Conservation (phyloP, 768 basidiomycete genomes). For the Tulasnella sp. region DNA sequence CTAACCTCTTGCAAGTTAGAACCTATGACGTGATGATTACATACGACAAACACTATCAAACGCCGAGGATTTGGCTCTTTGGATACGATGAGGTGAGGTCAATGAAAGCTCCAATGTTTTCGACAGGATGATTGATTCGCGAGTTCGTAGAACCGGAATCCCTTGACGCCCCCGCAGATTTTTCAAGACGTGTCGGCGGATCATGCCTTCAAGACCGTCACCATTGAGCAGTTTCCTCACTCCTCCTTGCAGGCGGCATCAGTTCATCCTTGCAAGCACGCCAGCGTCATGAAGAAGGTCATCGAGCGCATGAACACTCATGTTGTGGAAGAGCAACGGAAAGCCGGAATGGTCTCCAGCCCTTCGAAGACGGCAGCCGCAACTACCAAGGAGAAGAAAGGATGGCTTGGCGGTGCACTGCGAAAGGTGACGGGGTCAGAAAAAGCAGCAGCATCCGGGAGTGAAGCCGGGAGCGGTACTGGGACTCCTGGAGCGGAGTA, state of each 20-base stretch:
- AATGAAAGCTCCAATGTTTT: background rate
- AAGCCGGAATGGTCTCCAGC: slow-evolving; percentile 27
- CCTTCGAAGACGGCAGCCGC: slow-evolving; percentile 4
- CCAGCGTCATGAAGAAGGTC: slow-evolving; percentile 99
- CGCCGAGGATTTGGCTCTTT: slow-evolving; percentile 92
- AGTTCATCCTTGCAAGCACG: slow-evolving; percentile 97
- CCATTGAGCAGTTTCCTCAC: slow-evolving; percentile 97
- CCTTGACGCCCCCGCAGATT: slow-evolving; percentile 79
- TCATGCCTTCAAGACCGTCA: slow-evolving; percentile 97
- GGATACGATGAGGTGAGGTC: slow-evolving; percentile 84
- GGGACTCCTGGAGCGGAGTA: slow-evolving; percentile 31
- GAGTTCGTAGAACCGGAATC: slow-evolving; percentile 60
- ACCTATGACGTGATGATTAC: slow-evolving; percentile 99
- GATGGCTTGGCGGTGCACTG: slow-evolving; percentile 57
- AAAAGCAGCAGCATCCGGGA: background rate
- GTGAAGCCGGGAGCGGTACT: background rate
- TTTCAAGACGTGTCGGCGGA: slow-evolving; percentile 97
- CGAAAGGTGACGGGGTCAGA: slow-evolving; percentile 50
- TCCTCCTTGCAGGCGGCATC: slow-evolving; percentile 77
- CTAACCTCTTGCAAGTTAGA: slow-evolving; percentile 85
- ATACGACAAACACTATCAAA: slow-evolving; percentile 99
- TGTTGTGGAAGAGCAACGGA: slow-evolving; percentile 72
- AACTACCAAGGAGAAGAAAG: slow-evolving; percentile 50
- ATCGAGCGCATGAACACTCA: slow-evolving; percentile 96
- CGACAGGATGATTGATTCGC: background rate